Evolutionary conservation across 108 stramenopile species (phyloP).

Genomic region (Epipyxis sp.): DNA sequence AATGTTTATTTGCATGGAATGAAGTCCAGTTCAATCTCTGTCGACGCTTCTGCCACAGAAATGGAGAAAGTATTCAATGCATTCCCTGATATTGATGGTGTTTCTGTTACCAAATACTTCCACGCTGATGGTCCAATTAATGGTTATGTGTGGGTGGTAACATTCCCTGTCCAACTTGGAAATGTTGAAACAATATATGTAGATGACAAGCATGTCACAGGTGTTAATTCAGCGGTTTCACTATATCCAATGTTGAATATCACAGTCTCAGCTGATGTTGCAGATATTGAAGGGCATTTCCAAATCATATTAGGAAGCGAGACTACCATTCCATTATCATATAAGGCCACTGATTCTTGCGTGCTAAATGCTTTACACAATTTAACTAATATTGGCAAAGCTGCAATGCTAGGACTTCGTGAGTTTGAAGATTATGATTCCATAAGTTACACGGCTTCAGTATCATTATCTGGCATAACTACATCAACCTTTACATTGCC

Average conservation of each 20-base stretch:
- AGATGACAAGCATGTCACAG: conserved; percentile 36
- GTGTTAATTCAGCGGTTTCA: conserved; percentile 34
- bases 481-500: neutral
- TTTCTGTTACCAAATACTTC: conserved; percentile 33
- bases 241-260: conserved; percentile 44
- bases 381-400: conserved; percentile 39
- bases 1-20: conserved; percentile 35
- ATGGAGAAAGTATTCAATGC: conserved; percentile 30
- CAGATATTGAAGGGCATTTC: conserved; percentile 45
- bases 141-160: conserved; percentile 43
- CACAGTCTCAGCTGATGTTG: conserved; percentile 25
- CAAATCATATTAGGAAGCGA: conserved; percentile 36
- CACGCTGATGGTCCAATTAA: conserved; percentile 25
- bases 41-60: conserved; percentile 17
- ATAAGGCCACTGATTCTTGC: conserved; percentile 24
- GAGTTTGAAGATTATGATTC: neutral
- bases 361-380: conserved; percentile 37
- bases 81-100: too few species aligned
- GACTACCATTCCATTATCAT: conserved; percentile 29
- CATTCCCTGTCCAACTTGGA: conserved; percentile 40
- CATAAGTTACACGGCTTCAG: neutral
- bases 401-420: conserved; percentile 28
- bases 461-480: neutral
- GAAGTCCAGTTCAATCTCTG: neutral
- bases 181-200: conserved; percentile 34